phyloP scores from a whole-genome alignment of 371 early-diverging fungal species.

The Zychaea mexicana region DNA sequence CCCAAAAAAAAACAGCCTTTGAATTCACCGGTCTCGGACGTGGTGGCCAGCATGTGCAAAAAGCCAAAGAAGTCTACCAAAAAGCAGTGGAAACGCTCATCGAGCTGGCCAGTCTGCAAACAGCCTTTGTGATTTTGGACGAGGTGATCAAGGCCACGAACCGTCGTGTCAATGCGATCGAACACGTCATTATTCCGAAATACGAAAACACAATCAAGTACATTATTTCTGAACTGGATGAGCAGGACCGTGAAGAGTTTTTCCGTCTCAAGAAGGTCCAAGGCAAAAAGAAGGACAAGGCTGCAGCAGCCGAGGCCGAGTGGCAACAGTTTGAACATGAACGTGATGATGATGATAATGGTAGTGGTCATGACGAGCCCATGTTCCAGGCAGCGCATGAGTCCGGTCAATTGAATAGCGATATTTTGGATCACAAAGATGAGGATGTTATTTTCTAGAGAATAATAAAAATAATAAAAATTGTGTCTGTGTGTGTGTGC shows the following conservation, averaged over 20 bases:
- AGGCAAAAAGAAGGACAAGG: constrained; percentile 93
- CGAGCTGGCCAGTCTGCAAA: constrained; percentile 95
- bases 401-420: constrained; percentile 34
- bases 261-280: constrained; percentile 98
- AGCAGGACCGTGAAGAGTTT: constrained; percentile 99
- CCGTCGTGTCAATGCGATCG: constrained; percentile 99
- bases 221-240: constrained; percentile 98
- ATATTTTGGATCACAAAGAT: constrained; percentile 56
- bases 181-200: constrained; percentile 98
- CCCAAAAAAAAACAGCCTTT: no score
- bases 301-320: constrained; percentile 57
- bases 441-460: constrained; percentile 64
- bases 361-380: no score
- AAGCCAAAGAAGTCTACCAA: constrained; percentile 94
- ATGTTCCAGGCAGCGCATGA: constrained; percentile 41
- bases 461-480: neutral
- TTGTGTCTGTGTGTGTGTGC: neutral
- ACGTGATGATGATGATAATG: constrained; percentile 10
- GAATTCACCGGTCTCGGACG: constrained; percentile 97
- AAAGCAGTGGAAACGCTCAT: constrained; percentile 93
- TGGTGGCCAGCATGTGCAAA: constrained; percentile 95
- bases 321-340: constrained; percentile 16
- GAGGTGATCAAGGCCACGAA: constrained; percentile 99
- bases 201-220: constrained; percentile 98
- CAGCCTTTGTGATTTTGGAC: constrained; percentile 92